Base-by-base conservation (phyloP, 202 grass and related monocot species). In the Zizania palustris region DNA sequence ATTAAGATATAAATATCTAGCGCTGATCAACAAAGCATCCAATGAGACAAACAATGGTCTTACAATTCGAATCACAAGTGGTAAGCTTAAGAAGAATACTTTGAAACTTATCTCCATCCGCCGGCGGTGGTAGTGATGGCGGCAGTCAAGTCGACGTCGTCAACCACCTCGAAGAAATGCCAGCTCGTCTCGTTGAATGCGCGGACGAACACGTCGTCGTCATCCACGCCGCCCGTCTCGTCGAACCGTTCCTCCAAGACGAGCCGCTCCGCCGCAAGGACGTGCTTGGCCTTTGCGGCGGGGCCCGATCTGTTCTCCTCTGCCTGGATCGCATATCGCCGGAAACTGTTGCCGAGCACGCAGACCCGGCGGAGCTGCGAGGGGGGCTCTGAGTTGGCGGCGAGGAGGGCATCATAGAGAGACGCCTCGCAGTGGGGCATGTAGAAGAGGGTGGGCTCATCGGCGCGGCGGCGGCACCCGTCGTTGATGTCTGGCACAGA, bases 391-490 rank as follows among this genome's bases (percentile, higher is more conserved):
- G 89, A 98, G 55, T 98, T 98, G 10, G 85, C 76, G 14, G 72
- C 83, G 73, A 98, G 80, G 13, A 97, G 80, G 14, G 83, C 87
- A 16, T 97, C 87, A 33, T 97, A 97, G 65, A 93, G 84, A 5
- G 69, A 50, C 15, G 76, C 90, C 85, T 97, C 93, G 68, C 93
- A 97, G 67, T 97, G 93, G 3, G 93, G 93, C 93, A 97, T 97
- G 82, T 93, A 97, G 86, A 97, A 97, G 38, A 97, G 73, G 18
- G 95, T 94, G 48, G 91, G 85, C 39, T 65, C 82, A 12, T 42
- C 55, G 4, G 41, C 89, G 65, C 86, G 81, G 78, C 91, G 81
- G 22, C 87, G 84, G 67, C 88, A 65, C 12, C 81, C 82, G 72
- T 97, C 91, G 68, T 93, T 69, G 42, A 89, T 19, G 38, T 28